Conservation (phyloP, 148 eudicot genomes). For the Dysphania ambrosioides region DNA sequence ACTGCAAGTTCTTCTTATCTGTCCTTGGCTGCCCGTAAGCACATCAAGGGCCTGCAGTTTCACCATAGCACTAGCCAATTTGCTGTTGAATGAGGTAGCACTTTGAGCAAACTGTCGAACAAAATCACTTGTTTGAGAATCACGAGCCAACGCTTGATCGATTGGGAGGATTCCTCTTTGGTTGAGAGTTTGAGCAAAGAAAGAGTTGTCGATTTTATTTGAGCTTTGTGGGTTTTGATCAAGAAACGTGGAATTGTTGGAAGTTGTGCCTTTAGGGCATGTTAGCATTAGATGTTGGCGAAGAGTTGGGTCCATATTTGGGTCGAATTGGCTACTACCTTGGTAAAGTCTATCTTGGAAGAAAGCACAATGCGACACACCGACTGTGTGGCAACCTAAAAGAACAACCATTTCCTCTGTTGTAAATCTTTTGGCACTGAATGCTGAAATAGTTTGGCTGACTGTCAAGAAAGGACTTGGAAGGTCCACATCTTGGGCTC, state of each 20-base stretch:
- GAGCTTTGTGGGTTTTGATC: conserved; percentile 30
- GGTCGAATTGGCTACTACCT: conserved; percentile 8
- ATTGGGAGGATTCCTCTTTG: conserved; percentile 28
- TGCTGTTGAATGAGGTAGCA: background rate
- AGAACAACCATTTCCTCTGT: conserved; percentile 17
- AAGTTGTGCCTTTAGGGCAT: conserved; percentile 17
- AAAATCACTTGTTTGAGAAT: background rate
- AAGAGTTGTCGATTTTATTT: conserved; percentile 22
- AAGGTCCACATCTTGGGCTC: conserved; percentile 7
- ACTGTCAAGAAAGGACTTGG: conserved; percentile 5
- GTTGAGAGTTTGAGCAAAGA: conserved; percentile 12
- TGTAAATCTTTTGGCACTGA: background rate
- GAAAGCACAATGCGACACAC: conserved; percentile 10
- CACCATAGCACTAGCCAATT: conserved; percentile 22
- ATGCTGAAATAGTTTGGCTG: background rate
- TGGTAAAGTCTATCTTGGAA: conserved; percentile 9
- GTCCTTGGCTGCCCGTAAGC: conserved; percentile 24
- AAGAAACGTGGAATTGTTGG: conserved; percentile 15
- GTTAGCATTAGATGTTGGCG: conserved; percentile 12
- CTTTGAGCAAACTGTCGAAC: conserved; percentile 8
- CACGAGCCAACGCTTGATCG: conserved; percentile 24
- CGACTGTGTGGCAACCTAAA: conserved; percentile 17
- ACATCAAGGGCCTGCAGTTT: conserved; percentile 27
- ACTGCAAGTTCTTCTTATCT: conserved; percentile 22
- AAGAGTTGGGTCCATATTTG: conserved; percentile 20